Conservation (phyloP, 345 rosid species). For the Brassica rapa region DNA sequence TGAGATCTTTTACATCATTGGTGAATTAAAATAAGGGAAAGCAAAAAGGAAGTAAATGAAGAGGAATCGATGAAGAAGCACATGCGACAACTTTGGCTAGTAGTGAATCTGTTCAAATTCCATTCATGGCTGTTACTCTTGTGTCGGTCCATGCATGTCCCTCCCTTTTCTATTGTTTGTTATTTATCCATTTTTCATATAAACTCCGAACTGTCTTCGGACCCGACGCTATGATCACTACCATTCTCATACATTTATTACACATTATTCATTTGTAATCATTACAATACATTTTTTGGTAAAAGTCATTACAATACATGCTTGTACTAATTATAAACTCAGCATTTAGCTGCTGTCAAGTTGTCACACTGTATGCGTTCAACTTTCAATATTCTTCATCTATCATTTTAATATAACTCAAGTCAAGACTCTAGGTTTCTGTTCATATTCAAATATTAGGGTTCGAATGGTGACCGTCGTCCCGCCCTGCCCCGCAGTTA, state of each 20-base stretch:
- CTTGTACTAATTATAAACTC: neutral
- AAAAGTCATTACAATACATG: neutral
- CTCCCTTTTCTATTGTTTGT: conserved; percentile 1
- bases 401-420: neutral
- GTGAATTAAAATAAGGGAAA: conserved; percentile 21
- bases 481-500: too few species aligned
- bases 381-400: neutral
- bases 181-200: conserved; percentile 13
- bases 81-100: conserved; percentile 32
- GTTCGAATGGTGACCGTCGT: too few species aligned
- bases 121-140: conserved; percentile 40
- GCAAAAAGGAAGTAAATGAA: conserved; percentile 16
- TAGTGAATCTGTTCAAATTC: conserved; percentile 33
- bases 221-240: conserved; percentile 39
- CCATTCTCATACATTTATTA: neutral
- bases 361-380: neutral
- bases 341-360: neutral
- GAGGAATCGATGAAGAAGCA: conserved; percentile 42
- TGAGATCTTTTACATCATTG: neutral
- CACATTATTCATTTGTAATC: neutral
- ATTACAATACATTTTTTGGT: conserved; percentile 3
- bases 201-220: conserved; percentile 32
- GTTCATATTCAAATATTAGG: conserved; percentile 2
- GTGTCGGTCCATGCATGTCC: conserved; percentile 46
- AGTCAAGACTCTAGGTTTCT: neutral